Conservation (phyloP, 2,329 filamentous ascomycete species). For the Paraphoma chrysanthemicola region DNA sequence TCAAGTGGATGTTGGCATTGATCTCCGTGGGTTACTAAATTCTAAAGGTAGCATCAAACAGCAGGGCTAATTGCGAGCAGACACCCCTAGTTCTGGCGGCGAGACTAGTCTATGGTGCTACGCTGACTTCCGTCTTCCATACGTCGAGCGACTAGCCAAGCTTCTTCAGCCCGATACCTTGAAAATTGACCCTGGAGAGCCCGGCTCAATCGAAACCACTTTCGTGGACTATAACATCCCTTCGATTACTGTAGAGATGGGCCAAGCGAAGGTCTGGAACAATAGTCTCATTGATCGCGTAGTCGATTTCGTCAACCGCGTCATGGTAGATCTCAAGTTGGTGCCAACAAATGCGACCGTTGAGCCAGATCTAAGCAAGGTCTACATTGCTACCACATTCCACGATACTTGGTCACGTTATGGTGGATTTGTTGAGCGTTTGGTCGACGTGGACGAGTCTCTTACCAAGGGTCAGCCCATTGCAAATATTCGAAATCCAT, state of each 20-base stretch:
- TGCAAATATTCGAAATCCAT: slow-evolving; percentile 43
- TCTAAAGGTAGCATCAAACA: neutral
- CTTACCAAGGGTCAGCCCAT: slow-evolving; percentile 47
- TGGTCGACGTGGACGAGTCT: slow-evolving; percentile 41
- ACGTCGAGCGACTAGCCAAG: slow-evolving; percentile 49
- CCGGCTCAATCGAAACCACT: slow-evolving; percentile 49
- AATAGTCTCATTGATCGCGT: slow-evolving; percentile 43
- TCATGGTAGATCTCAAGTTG: slow-evolving; percentile 29
- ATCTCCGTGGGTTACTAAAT: slow-evolving; percentile 32
- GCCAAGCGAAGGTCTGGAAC: slow-evolving; percentile 48
- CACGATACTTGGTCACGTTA: slow-evolving; percentile 34
- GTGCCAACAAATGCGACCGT: slow-evolving; percentile 37
- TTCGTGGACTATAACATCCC: slow-evolving; percentile 46
- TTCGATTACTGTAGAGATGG: slow-evolving; percentile 49
- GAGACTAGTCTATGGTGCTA: slow-evolving; percentile 50
- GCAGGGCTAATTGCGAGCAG: slow-evolving; percentile 7
- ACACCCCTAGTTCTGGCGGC: slow-evolving; percentile 47
- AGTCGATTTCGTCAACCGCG: slow-evolving; percentile 36
- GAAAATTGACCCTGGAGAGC: slow-evolving; percentile 50
- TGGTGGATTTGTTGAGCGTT: slow-evolving; percentile 37
- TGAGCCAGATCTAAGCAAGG: slow-evolving; percentile 39
- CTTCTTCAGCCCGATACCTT: slow-evolving; percentile 49
- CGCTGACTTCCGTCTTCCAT: slow-evolving; percentile 46
- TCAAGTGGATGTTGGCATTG: slow-evolving; percentile 50
- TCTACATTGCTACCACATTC: slow-evolving; percentile 40